Conservation (phyloP, 1,139 yeast species). For the Yamadazyma atlantica region DNA sequence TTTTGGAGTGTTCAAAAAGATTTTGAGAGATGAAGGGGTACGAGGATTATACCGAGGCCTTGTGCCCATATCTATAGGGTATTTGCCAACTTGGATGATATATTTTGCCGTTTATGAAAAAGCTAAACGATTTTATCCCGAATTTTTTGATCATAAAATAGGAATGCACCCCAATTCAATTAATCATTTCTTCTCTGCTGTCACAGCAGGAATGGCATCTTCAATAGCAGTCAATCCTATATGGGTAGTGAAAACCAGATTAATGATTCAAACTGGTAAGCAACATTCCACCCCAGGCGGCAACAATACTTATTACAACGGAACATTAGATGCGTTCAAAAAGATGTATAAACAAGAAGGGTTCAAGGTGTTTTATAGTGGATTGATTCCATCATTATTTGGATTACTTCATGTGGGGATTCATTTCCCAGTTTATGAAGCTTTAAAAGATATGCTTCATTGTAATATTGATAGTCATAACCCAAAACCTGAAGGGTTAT, state of each 20-base stretch:
- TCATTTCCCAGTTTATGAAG: constrained; percentile 95
- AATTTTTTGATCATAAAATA: constrained; percentile 25
- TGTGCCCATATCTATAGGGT: constrained; percentile 88
- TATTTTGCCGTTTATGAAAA: constrained; percentile 88
- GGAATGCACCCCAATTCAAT: constrained; percentile 47
- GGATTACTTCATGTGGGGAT: constrained; percentile 94
- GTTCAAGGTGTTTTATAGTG: constrained; percentile 78
- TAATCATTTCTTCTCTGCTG: constrained; percentile 75
- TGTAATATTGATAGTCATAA: constrained; percentile 20
- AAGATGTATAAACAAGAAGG: constrained; percentile 85
- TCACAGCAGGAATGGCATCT: constrained; percentile 86
- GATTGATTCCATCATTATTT: constrained; percentile 84
- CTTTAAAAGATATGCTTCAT: constrained; percentile 55
- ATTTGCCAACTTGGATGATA: constrained; percentile 96
- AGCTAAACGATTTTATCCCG: constrained; percentile 51
- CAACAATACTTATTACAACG: constrained; percentile 53
- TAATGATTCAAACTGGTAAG: constrained; percentile 79
- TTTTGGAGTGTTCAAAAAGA: constrained; percentile 58
- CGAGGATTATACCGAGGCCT: constrained; percentile 87
- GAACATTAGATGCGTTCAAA: constrained; percentile 79
- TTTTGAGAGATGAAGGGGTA: constrained; percentile 73
- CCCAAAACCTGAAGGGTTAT: constrained; percentile 25
- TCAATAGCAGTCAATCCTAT: constrained; percentile 92
- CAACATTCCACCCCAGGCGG: constrained; percentile 35
- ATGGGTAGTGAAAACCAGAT: constrained; percentile 94